Base-by-base conservation (phyloP, 2,329 filamentous ascomycete species). In the Fusarium virguliforme region DNA sequence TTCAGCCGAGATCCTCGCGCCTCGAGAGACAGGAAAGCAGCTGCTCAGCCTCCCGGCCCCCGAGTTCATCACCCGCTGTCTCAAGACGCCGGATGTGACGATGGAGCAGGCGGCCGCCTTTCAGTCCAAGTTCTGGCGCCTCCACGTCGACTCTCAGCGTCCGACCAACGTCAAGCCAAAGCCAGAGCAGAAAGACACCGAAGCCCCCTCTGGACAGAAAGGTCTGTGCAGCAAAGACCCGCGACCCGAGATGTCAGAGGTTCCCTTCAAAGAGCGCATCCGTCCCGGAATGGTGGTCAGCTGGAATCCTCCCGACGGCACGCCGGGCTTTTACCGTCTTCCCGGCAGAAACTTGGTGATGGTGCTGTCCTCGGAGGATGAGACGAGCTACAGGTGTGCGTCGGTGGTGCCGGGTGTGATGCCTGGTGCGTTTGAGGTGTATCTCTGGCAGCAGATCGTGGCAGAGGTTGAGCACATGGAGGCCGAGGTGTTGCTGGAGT, bases 401-500 rank as follows among this genome's bases (percentile, higher is more conserved):
- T 59, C 79, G 9, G 72, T 85, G 1, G 64, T 70, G 6, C 81
- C 81, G 5, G 79, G 76, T 4, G 60, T 79, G 8, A 74, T 81
- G 72, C 65, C 78, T 0, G 79, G 79, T 8, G 76, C 81, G 4
- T 85, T 81, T 58, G 81, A 83, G 46, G 59, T 85, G 9, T 75
- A 78, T 58, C 32, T 84, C 18, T 83, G 81, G 82, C 75, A 74
- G 32, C 82, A 84, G 60, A 64, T 78, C 24, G 74, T 81, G 4
- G 71, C 83, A 2, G 64, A 68, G 18, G 70, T 79, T 6, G 74
- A 78, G 1, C 54, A 72, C 65, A 85, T 85, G 82, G 76, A 81
- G 38, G 71, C 64, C 0, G 83, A 85, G 73, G 79, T 85, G 4
- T 63, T 83, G 32, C 65, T 85, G 9, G 82, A 85, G 69, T 85